Conservation (phyloP, 768 basidiomycete species). For the Leccinum variicolor region DNA sequence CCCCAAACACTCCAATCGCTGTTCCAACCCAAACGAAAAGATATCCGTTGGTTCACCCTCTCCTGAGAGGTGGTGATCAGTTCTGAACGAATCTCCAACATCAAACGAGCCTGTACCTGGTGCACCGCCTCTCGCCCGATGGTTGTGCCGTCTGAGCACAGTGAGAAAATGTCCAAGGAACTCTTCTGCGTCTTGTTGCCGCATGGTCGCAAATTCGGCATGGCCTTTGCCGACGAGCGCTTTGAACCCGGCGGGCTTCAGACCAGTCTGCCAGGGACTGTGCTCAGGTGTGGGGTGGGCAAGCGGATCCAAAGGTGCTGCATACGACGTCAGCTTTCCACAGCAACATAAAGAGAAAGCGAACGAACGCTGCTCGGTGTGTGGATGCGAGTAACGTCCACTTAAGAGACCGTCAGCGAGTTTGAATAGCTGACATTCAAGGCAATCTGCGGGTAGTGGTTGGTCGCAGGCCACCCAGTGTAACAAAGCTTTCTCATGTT, state of each 20-base stretch:
- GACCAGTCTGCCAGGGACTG: slow-evolving; percentile 60
- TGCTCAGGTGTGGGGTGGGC: slow-evolving; percentile 28
- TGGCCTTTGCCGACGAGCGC: slow-evolving; percentile 89
- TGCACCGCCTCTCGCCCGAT: slow-evolving; percentile 42
- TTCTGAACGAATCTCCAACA: background rate
- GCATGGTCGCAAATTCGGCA: slow-evolving; percentile 93
- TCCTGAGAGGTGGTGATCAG: background rate
- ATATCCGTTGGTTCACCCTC: slow-evolving; percentile 63
- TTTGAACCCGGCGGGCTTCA: slow-evolving; percentile 84
- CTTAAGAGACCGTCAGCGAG: slow-evolving; percentile 89
- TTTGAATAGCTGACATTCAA: slow-evolving; percentile 96
- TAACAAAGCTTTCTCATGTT: slow-evolving; percentile 31
- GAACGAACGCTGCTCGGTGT: slow-evolving; percentile 30
- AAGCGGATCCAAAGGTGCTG: slow-evolving; percentile 32
- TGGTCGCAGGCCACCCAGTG: slow-evolving; percentile 67
- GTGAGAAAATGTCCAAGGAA: slow-evolving; percentile 83
- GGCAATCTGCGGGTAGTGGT: slow-evolving; percentile 71
- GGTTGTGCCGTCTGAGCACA: slow-evolving; percentile 62
- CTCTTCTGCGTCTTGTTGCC: slow-evolving; percentile 95
- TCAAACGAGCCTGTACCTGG: slow-evolving; percentile 18
- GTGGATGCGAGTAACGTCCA: slow-evolving; percentile 81
- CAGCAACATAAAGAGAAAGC: slow-evolving; percentile 6
- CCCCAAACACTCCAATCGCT: slow-evolving; percentile 75
- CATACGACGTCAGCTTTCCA: background rate
- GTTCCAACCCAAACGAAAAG: slow-evolving; percentile 83